These are phyloP conservation scores for Arthrinium phaeospermum DNA, from an alignment of 2,329 filamentous ascomycete species.

Conservation along the genomic window DNA sequence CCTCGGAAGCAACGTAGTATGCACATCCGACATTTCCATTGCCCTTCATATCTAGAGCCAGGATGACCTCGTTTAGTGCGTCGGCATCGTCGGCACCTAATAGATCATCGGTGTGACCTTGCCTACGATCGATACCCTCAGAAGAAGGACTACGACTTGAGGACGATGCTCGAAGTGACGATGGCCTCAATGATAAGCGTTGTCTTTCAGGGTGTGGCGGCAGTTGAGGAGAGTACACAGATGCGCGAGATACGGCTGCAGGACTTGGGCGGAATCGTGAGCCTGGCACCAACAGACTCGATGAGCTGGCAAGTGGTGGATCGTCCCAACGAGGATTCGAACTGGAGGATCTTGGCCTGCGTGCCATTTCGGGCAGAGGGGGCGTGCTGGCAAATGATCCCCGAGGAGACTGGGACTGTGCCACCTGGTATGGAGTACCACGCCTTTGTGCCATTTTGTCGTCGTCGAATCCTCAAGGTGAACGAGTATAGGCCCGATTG, in stretches of 20 bases:
- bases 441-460: conserved; percentile 3
- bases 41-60: conserved; percentile 79
- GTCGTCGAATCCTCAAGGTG: not conserved
- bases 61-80: conserved; percentile 70
- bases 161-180: conserved; percentile 27
- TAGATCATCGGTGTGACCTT: conserved; percentile 25
- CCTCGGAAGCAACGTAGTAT: conserved; percentile 76
- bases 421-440: not conserved
- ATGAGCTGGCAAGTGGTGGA: not conserved
- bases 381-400: not conserved
- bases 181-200: conserved; percentile 32
- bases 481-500: too few species aligned
- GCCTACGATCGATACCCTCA: not conserved
- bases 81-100: conserved; percentile 35
- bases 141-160: not conserved
- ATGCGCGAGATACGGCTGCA: conserved; percentile 22
- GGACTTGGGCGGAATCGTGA: not conserved
- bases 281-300: not conserved
- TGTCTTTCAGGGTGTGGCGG: conserved; percentile 32
- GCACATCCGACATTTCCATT: conserved; percentile 79
- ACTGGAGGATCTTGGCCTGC: conserved; percentile 1
- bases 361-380: conserved; percentile 2
- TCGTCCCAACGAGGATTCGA: not conserved
- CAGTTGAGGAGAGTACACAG: conserved; percentile 33
- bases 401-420: not conserved